These are phyloP conservation scores for Beauveria brongniartii DNA, from an alignment of 2,329 filamentous ascomycete species.

Conservation along the genomic window DNA sequence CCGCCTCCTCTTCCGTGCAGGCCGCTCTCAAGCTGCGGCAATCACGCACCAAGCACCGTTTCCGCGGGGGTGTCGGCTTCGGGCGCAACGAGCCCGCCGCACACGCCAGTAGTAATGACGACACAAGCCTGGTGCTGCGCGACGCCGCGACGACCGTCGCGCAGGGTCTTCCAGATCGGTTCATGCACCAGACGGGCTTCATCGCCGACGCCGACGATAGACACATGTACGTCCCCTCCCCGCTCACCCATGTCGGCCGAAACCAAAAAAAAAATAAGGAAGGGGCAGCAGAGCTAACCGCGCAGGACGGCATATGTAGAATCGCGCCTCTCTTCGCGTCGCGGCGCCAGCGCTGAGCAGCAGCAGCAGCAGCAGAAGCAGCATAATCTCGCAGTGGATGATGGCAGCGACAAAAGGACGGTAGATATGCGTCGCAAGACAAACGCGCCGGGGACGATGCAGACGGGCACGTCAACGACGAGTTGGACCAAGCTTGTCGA, in stretches of 20 bases:
- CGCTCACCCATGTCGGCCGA: background rate
- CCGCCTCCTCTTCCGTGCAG: constrained; percentile 25
- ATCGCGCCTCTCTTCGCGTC: constrained; percentile 61
- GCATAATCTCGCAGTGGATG: background rate
- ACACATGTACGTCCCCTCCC: constrained; percentile 59
- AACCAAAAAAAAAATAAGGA: background rate
- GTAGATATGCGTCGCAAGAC: no score
- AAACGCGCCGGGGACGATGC: background rate
- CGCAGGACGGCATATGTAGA: constrained; percentile 82
- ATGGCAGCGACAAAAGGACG: no score
- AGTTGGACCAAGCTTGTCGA: constrained; percentile 9
- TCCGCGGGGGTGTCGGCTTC: constrained; percentile 46
- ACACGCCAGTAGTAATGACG: constrained; percentile 19
- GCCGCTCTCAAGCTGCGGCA: constrained; percentile 48
- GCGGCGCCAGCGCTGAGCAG: constrained; percentile 17
- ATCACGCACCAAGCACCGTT: constrained; percentile 36
- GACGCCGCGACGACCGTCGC: constrained; percentile 13
- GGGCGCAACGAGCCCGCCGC: constrained; percentile 17
- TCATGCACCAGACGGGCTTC: constrained; percentile 64
- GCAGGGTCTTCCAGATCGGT: constrained; percentile 38
- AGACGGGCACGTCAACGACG: background rate
- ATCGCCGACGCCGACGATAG: constrained; percentile 58
- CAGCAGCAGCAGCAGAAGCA: constrained; percentile 3
- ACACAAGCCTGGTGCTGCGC: constrained; percentile 24
- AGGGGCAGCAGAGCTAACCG: constrained; percentile 45